Evolutionary conservation across 2,329 filamentous ascomycete genomes (phyloP), one percentile per base, ranked within the genome.

Genomic region (Exophiala aquamarina): DNA sequence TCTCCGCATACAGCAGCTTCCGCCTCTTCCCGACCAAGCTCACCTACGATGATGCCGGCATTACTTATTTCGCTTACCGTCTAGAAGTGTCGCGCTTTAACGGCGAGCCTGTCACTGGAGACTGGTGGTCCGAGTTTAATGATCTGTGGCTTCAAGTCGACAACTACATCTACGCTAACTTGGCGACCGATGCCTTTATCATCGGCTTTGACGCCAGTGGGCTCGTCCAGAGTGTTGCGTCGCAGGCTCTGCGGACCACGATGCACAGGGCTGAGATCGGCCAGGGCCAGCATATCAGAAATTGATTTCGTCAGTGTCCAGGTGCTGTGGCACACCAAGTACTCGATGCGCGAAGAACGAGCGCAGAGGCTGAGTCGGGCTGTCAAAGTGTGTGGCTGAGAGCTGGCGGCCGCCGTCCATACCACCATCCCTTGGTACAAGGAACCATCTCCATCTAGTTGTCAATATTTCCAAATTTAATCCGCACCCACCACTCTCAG

Each of bases 61-160:
- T 32, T 9, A 42, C 41, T 20, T 43, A 48, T 32, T 42, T 42
- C 14, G 41, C 41, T 19, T 32, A 42, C 31, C 26, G 41, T 11
- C 55, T 49, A 13, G 45, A 58, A 13, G 48, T 62, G 13, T 54
- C 59, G 41, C 54, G 60, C 37, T 47, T 45, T 33, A 57, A 56
- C 14, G 61, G 59, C 29, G 23, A 26, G 11, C 40, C 59, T n/a
- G 59, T 57, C 3, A 56, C 23, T 9, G 44, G 44, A 29, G 44
- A 64, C 45, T 44, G 38, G 35, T 56, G 43, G 5, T 61, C 59
- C 10, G 52, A 59, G 18, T 61, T 58, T 34, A 63, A 61, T 45
- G 57, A 63, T 7, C 61, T 60, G 8, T 64, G 60, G 59, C 26
- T 59, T 40, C 40, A 58, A 20, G 28, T 61, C 23, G 62, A 61